Base-by-base conservation (phyloP, 768 basidiomycete genomes). In the Naganishia onofrii region DNA sequence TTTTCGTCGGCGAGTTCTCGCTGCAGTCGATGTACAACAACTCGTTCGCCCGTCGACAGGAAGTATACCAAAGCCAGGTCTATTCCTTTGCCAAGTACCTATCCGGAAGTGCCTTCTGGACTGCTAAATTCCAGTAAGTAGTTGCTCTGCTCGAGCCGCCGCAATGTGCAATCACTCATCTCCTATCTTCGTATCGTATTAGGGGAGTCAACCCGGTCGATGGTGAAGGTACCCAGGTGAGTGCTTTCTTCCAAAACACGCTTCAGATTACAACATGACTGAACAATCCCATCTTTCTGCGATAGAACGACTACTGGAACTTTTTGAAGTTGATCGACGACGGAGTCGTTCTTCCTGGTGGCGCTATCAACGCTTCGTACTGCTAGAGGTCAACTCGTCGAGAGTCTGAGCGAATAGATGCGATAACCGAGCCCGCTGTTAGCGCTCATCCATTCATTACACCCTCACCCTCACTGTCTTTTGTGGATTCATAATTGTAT, bases 1-100 rank as follows among this genome's bases (percentile, higher is more conserved):
- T 64, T 52, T 70, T 70, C 44, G 69, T 70, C 32, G 69, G 63
- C 12, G 69, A 66, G 44, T 66, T 42, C 26, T 31, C 48, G 4
- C 52, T 56, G 9, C 46, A 64, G 46, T 17, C 29, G 23, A 13
- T 65, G n/a, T n/a, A 44, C 69, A 66, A 64, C 63, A 65, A 66
- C 60, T 55, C 63, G 23, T 38, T 70, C 42, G 60, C 21, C 3
- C 19, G 44, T 31, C 34, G 69, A 36, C 26, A 31, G 17, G 60
- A 21, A 26, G 21, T 65, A 1, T 70, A 53, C 69, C 42, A 70
- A 52, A 26, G 38, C 28, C 51, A 70, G 42, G 38, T 31, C 15
- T 65, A 65, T n/a, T 36, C 64, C 2, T 66, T 44, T 29, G 15
- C 13, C 10, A 28, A 46, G 5, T 66, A 57, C 38, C 51, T 66